phyloP scores from a whole-genome alignment of 768 basidiomycete genomes.

The Boletus rubropictus region DNA sequence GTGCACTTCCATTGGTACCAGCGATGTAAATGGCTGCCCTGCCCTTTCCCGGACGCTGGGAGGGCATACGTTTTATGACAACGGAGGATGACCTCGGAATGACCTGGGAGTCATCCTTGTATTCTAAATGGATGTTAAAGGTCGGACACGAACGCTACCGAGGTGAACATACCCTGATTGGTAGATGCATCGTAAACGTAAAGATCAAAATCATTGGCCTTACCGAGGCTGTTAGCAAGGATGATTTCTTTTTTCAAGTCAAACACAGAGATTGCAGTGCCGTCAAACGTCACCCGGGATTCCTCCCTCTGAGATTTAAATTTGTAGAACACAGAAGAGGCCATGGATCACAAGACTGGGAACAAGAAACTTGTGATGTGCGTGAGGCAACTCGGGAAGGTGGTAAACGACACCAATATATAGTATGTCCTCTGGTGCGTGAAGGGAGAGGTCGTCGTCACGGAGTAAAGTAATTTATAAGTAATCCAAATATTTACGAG shows the following conservation, averaged over 20 bases:
- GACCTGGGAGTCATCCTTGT: constrained; percentile 84
- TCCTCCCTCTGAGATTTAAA: constrained; percentile 95
- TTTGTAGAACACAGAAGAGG: constrained; percentile 96
- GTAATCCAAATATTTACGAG: constrained; percentile 5
- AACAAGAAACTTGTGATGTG: constrained; percentile 10
- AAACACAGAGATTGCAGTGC: constrained; percentile 97
- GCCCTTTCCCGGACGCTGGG: constrained; percentile 75
- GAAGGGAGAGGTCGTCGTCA: constrained; percentile 12
- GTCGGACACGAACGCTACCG: not conserved
- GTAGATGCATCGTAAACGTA: constrained; percentile 77
- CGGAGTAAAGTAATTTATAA: constrained; percentile 9
- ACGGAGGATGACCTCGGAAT: constrained; percentile 95
- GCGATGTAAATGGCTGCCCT: constrained; percentile 72
- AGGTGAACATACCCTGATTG: constrained; percentile 67
- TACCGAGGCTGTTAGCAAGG: constrained; percentile 90
- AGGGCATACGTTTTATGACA: constrained; percentile 84
- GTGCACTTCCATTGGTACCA: constrained; percentile 37
- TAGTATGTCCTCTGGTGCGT: constrained; percentile 19
- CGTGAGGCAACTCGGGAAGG: constrained; percentile 10
- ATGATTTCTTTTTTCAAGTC: constrained; percentile 99
- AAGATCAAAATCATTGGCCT: constrained; percentile 96
- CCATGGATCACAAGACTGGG: constrained; percentile 40
- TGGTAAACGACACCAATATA: constrained; percentile 15
- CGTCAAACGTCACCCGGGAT: constrained; percentile 94
- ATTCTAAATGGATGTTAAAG: constrained; percentile 47